These are phyloP conservation scores for Pilatotrama ljubarskyi DNA, from an alignment of 768 basidiomycete species.

Conservation along the genomic window DNA sequence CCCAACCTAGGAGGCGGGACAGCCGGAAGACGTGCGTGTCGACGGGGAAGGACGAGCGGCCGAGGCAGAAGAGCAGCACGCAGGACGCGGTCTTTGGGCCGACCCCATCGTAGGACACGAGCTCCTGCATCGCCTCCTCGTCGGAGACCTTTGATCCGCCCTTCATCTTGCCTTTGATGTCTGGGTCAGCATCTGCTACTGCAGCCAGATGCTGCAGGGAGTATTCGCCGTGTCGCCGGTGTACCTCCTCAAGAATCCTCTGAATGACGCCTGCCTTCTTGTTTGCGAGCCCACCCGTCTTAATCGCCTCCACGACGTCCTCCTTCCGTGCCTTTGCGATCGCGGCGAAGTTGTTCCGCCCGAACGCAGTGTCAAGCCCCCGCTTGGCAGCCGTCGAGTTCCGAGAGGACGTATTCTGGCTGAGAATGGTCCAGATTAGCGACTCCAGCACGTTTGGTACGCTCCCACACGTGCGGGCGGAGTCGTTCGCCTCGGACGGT, in stretches of 20 bases:
- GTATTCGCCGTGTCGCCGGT: constrained; percentile 49
- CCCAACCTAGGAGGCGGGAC: constrained; percentile 52
- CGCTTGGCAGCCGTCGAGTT: constrained; percentile 54
- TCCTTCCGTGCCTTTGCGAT: constrained; percentile 45
- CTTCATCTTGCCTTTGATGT: constrained; percentile 14
- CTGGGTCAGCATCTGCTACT: constrained; percentile 23
- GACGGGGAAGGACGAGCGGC: constrained; percentile 61
- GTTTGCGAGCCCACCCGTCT: constrained; percentile 57
- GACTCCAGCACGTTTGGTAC: constrained; percentile 57
- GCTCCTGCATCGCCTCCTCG: constrained; percentile 55
- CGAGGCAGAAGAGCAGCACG: constrained; percentile 60
- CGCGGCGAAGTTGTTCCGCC: constrained; percentile 49
- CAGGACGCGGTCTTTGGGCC: constrained; percentile 67
- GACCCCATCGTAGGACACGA: constrained; percentile 57
- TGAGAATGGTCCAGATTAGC: constrained; percentile 59
- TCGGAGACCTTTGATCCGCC: constrained; percentile 35
- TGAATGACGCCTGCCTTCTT: constrained; percentile 60
- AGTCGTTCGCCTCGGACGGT: constrained; percentile 34
- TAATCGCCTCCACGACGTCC: constrained; percentile 50
- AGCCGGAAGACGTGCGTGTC: constrained; percentile 64
- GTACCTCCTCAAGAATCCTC: constrained; percentile 43
- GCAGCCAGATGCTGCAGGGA: constrained; percentile 56
- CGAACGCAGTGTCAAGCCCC: constrained; percentile 48
- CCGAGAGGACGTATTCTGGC: constrained; percentile 54
- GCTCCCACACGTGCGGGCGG: constrained; percentile 46